Evolutionary conservation across 73 alveolate genomes (phyloP), one percentile per base, ranked within the genome.

Genomic region (Breviolum minutum): DNA sequence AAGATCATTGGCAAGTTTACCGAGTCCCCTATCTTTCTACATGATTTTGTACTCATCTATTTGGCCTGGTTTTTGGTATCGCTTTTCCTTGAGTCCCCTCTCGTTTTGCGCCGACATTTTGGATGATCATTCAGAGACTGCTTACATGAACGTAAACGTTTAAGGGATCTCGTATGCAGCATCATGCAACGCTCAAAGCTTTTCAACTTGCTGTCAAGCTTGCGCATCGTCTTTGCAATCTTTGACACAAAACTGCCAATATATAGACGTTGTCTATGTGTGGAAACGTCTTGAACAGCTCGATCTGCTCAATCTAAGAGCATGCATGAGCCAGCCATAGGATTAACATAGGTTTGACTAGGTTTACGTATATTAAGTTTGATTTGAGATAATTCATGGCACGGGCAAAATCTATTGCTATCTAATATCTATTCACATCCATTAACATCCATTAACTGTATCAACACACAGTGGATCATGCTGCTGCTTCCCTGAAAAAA

Each of bases 171-270:
- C n/a, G n/a, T n/a, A n/a, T n/a, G n/a, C n/a, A n/a, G 48, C n/a
- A 20, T 0, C 81, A 17, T n/a, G 5, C 32, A 8, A 48, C 26
- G 54, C 5, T 40, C 54, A 40, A 11, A 71, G 85, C 85, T 80
- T 80, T 80, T 80, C 86, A 29, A 40, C 88, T 40, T 10, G 88
- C 88, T 40, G 88, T 80, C 88, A 80, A 80, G 88, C 88, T 80
- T 80, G 88, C 88, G 88, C 17, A 80, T 80, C 69, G 14, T 77
- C 62, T 77, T 77, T 13, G 86, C 86, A 77, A 77, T 48, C 40
- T 2, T 80, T 80, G 68, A 12, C 88, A 80, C 88, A 80, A 80
- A 80, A 80, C 88, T 80, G 88, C 88, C 32, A 30, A 48, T 10
- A 48, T 10, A 80, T 40, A 48, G 88, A 30, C 86, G 26, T 80